Evolutionary conservation across 257 asterid genomes (phyloP).

Genomic region (Forsythia viridissima): DNA sequence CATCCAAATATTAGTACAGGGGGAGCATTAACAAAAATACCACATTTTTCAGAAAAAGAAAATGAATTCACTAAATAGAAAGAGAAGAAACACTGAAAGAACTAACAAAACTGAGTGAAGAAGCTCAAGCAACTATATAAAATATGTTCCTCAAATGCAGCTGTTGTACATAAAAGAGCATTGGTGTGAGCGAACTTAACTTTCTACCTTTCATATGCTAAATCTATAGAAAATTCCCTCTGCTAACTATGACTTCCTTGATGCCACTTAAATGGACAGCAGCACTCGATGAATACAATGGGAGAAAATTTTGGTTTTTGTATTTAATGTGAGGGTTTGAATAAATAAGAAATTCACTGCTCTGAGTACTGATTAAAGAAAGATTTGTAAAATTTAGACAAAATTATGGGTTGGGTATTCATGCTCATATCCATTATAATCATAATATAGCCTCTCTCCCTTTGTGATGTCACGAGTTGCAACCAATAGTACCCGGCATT

Average conservation of each 20-base stretch:
- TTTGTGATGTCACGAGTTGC: slow-evolving; percentile 73
- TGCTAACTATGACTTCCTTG: slow-evolving; percentile 20
- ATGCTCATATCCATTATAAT: slow-evolving; percentile 83
- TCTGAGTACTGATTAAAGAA: slow-evolving; percentile 20
- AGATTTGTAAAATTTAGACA: slow-evolving; percentile 37
- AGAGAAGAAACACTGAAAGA: background rate
- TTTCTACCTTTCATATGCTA: slow-evolving; percentile 18
- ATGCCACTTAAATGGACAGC: slow-evolving; percentile 22
- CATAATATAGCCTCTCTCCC: slow-evolving; percentile 90
- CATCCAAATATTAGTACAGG: background rate
- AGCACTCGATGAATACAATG: slow-evolving; percentile 21
- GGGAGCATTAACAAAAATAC: background rate
- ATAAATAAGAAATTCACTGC: slow-evolving; percentile 25
- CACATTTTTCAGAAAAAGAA: background rate
- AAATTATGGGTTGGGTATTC: slow-evolving; percentile 88
- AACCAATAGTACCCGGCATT: slow-evolving; percentile 65
- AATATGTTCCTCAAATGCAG: slow-evolving; percentile 12
- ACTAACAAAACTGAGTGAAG: background rate
- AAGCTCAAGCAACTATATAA: slow-evolving; percentile 11
- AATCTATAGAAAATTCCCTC: slow-evolving; percentile 11
- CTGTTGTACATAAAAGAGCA: slow-evolving; percentile 15
- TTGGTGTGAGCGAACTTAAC: slow-evolving; percentile 1
- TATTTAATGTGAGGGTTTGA: slow-evolving; percentile 27
- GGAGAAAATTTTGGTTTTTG: slow-evolving; percentile 17
- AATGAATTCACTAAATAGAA: background rate